Percentiles rank a stretch among this genome's conserved stretches.
Evolutionary conservation across 176 grass and related monocot species (phyloP).

Genomic region (Carex cristatella): DNA sequence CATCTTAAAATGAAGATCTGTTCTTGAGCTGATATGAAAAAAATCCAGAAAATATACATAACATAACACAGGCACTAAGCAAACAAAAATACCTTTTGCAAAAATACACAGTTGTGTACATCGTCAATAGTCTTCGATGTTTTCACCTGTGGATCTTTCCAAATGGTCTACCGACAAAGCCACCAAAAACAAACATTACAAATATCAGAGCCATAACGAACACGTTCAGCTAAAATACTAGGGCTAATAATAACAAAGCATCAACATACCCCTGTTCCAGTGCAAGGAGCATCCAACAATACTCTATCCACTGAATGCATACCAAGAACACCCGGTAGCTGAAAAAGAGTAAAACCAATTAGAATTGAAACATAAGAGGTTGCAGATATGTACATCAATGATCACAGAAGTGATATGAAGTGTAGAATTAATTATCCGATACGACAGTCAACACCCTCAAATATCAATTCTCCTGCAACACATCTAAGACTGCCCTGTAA

Average conservation of each 20-base stretch:
- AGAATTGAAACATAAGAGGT: background rate
- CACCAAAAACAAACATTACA: conserved; percentile 4
- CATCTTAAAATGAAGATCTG: conserved; percentile 3
- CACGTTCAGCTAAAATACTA: background rate
- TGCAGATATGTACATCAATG: background rate
- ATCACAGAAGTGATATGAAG: background rate
- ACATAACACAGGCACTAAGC: background rate
- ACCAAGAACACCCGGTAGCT: conserved; percentile 88
- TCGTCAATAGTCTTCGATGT: conserved; percentile 85
- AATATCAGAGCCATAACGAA: background rate
- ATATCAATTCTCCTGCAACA: background rate
- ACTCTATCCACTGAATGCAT: conserved; percentile 92
- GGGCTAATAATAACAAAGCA: conserved; percentile 10
- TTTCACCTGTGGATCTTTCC: conserved; percentile 82
- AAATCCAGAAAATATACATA: background rate
- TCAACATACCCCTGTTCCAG: conserved; percentile 69
- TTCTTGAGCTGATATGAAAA: background rate
- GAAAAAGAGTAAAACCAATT: conserved; percentile 23
- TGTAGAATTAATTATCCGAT: background rate
- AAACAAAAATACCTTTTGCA: conserved; percentile 75
- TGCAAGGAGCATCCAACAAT: conserved; percentile 94
- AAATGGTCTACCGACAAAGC: conserved; percentile 66
- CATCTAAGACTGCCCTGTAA: background rate
- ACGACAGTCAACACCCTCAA: background rate
- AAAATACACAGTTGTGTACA: conserved; percentile 69